Percentiles rank a stretch among this genome's conserved stretches.
These are phyloP conservation scores for Pestalotiopsis sp. DNA, from an alignment of 2,329 filamentous ascomycete species.

Conservation along the genomic window DNA sequence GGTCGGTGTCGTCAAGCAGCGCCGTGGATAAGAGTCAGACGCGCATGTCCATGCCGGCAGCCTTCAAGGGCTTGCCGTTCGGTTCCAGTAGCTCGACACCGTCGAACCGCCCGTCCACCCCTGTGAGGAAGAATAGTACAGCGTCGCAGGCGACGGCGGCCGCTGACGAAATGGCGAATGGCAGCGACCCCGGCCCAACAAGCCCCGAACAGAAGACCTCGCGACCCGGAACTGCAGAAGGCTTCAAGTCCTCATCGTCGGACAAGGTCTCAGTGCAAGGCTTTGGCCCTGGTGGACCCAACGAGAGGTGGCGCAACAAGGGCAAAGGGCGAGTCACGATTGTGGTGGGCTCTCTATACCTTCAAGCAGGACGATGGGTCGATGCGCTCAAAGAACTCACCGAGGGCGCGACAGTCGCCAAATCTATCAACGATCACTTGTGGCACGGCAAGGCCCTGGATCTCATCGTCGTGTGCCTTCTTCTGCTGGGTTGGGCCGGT, in stretches of 20 bases:
- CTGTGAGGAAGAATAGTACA: constrained; percentile 45
- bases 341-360: constrained; percentile 81
- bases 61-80: constrained; percentile 48
- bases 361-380: constrained; percentile 87
- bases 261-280: constrained; percentile 69
- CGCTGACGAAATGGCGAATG: constrained; percentile 47
- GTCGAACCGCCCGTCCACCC: constrained; percentile 50
- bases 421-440: constrained; percentile 84
- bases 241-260: constrained; percentile 52
- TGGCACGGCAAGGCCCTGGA: constrained; percentile 98
- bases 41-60: constrained; percentile 81
- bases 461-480: constrained; percentile 77
- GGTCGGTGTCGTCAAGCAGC: constrained; percentile 57
- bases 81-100: constrained; percentile 50
- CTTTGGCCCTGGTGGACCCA: constrained; percentile 71
- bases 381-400: constrained; percentile 84
- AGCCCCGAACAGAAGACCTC: constrained; percentile 44
- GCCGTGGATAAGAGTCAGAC: constrained; percentile 61
- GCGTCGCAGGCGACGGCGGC: constrained; percentile 51
- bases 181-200: constrained; percentile 35
- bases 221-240: constrained; percentile 43
- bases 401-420: constrained; percentile 77
- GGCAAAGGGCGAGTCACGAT: constrained; percentile 80
- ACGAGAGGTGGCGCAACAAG: constrained; percentile 78
- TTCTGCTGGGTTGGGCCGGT: constrained; percentile 83